Conservation (phyloP, 2,329 filamentous ascomycete genomes). For the Dryadomyces quercus-mongolicae region DNA sequence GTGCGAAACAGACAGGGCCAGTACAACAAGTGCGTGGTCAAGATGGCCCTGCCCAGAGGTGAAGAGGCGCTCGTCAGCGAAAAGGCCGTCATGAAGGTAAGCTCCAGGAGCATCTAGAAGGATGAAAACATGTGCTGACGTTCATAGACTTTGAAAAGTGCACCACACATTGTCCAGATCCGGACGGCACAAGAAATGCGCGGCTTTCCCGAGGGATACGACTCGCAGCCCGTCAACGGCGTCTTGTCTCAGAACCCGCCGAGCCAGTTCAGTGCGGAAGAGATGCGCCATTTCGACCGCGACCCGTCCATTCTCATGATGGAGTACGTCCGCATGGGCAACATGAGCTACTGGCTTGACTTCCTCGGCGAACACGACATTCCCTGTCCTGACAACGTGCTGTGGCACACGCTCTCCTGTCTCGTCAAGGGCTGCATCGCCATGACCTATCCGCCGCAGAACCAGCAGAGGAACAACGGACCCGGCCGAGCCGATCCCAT, state of each 20-base stretch:
- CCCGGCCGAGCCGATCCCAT: background rate
- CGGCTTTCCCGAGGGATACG: background rate
- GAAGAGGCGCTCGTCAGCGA: background rate
- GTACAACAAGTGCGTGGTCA: conserved; percentile 9
- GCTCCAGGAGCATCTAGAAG: no score
- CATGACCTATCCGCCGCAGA: conserved; percentile 9
- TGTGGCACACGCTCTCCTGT: conserved; percentile 12
- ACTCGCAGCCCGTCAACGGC: background rate
- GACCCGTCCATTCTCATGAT: conserved; percentile 4
- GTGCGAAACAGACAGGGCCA: background rate
- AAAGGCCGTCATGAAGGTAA: background rate
- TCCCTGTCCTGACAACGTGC: background rate
- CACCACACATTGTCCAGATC: conserved; percentile 6
- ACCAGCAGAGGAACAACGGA: background rate
- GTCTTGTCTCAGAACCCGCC: conserved; percentile 1
- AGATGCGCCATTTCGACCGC: background rate
- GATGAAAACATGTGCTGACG: no score
- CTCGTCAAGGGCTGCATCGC: conserved; percentile 10
- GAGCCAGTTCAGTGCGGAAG: no score
- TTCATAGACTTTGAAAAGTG: conserved; percentile 1
- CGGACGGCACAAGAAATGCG: conserved; percentile 3
- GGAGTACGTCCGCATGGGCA: conserved; percentile 6
- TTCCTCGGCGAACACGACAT: background rate
- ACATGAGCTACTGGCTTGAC: conserved; percentile 8
- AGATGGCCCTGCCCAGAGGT: background rate